Base-by-base conservation (phyloP, 257 asterid genomes). In the Handroanthus guayacan region DNA sequence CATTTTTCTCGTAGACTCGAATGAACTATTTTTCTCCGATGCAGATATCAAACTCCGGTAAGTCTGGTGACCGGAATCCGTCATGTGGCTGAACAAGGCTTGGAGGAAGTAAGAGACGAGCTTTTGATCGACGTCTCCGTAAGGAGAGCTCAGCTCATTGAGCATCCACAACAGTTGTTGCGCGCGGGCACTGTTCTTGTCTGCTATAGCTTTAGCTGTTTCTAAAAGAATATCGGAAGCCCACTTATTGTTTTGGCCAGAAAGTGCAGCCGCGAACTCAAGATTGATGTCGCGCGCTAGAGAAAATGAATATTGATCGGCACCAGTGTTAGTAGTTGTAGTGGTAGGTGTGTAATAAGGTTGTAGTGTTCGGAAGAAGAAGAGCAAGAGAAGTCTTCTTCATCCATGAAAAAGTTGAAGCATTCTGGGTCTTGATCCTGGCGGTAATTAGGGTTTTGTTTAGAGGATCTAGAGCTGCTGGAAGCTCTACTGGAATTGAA, bases 131-230 rank as follows among this genome's bases (percentile, higher is more conserved):
- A 75, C 75, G 36, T 95, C 98, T 0, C 99, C 98, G 48, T 91
- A 95, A 0, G 98, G 95, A 0, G 98, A 95, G 11, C 96, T 76
- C 3, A 95, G 83, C 87, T 95, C 99, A 45, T 95, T 95, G 44
- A 95, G 92, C 97, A 95, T 90, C 99, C 99, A 95, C 89, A 95
- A 90, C 0, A 95, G 95, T 44, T 93, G 97, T 39, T 95, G 99
- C 16, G 82, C 84, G 0, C 98, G 80, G 1, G 81, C 18, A 20
- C 88, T 93, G 72, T 91, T 83, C 48, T 88, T 76, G 0, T 91
- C 94, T 0, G 91, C 85, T 1, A 93, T 84, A n/a, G 98, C 95
- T n/a, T 77, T 82, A 0, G 97, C 91, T 0, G 97, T 66, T 71
- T 93, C 98, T 1, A 88, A 77, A 62, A 95, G 96, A 50, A 93